Base-by-base conservation (phyloP, 106 monocot genomes). In the Allium fistulosum region DNA sequence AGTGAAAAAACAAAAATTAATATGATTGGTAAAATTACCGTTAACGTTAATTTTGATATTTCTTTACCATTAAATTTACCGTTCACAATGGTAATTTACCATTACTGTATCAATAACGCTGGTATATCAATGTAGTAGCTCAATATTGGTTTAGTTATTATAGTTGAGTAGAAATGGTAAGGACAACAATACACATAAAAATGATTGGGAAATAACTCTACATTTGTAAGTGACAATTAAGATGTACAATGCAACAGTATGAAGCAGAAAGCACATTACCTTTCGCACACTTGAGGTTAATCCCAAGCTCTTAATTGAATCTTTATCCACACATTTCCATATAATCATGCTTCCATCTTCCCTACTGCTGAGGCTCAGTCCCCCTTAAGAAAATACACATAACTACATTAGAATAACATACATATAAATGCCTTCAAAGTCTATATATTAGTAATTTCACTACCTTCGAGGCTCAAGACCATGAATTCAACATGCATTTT, bases 271-370 rank as follows among this genome's bases (percentile, higher is more conserved):
- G 17, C 45, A 15, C 26, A 27, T 67, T 72, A 97, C 96, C 92
- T 97, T 97, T 72, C 89, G 72, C 26, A 97, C 75, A 61, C 96
- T 86, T 53, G 96, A 97, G 62, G 88, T 87, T 74, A 97, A 79
- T 46, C 92, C 96, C 78, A 92, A 78, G 52, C 67, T 80, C 62
- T 75, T 59, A 3, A 97, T 86, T 26, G 84, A 81, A 64, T 72
- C 68, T 18, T 51, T 86, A 65, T 80, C 78, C 7, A 89, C 78
- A 64, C 59, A 82, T 69, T 92, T 97, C 84, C 84, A 86, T 28
- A 67, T 66, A 45, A 70, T 11, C 22, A 26, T 55, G 47, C 74
- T 49, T 48, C 58, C 53, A 10, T 68, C 57, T 58, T 66, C 71
- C 16, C 69, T 59, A 5, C 66, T 46, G 11, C 78, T 18, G 26